These are phyloP conservation scores for Globisporangium ultimum DNA, from an alignment of 352 stramenopile species.

Conservation along the genomic window DNA sequence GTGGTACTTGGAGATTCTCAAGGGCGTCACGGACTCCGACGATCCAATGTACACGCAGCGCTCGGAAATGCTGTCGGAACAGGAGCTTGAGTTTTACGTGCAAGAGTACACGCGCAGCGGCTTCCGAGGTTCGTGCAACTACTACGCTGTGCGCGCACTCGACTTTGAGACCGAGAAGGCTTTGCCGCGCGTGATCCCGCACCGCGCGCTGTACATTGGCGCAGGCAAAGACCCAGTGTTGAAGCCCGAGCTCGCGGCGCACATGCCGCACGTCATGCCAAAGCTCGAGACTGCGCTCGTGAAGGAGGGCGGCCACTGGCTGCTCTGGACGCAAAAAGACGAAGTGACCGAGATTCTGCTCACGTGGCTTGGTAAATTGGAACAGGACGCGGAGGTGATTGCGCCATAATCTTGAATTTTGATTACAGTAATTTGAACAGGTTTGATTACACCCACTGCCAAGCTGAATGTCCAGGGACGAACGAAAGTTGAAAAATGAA, in stretches of 20 bases:
- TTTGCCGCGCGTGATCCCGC: constrained; percentile 25
- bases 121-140: constrained; percentile 58
- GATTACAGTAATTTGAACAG: too few species aligned
- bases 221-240: constrained; percentile 55
- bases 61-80: constrained; percentile 44
- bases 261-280: constrained; percentile 26
- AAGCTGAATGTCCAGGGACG: too few species aligned
- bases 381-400: too few species aligned
- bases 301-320: constrained; percentile 7
- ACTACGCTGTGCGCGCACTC: constrained; percentile 54
- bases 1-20: too few species aligned
- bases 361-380: neutral
- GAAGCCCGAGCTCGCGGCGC: constrained; percentile 44
- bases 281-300: constrained; percentile 11
- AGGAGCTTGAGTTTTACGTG: constrained; percentile 64
- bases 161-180: constrained; percentile 51
- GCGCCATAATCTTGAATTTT: too few species aligned
- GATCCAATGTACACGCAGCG: constrained; percentile 24
- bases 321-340: constrained; percentile 7
- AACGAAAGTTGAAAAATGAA: too few species aligned
- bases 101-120: constrained; percentile 44
- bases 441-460: too few species aligned
- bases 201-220: constrained; percentile 62
- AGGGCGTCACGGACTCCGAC: too few species aligned
- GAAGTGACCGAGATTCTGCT: constrained; percentile 8